Conservation (phyloP, 805 yeast species). For the Starmerella tilneyi region DNA sequence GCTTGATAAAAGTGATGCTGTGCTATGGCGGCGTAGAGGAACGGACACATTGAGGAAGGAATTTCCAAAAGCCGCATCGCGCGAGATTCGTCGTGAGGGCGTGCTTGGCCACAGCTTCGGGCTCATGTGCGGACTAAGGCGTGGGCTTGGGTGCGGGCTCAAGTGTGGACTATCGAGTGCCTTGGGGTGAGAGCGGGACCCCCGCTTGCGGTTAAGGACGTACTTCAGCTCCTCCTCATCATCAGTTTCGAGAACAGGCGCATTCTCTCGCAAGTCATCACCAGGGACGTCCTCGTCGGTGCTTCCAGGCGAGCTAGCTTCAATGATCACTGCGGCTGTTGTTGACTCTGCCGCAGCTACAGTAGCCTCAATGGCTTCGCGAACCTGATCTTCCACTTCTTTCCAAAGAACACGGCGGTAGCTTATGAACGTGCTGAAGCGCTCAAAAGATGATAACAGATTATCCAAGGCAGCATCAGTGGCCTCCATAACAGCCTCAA, state of each 20-base stretch:
- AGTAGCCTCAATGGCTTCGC: conserved; percentile 21
- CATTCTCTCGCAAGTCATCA: background rate
- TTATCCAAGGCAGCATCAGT: conserved; percentile 7
- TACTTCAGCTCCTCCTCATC: conserved; percentile 16
- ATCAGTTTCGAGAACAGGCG: conserved; percentile 10
- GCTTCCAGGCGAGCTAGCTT: conserved; percentile 3
- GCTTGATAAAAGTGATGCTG: conserved; percentile 12
- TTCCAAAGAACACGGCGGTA: conserved; percentile 20
- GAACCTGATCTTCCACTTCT: conserved; percentile 23
- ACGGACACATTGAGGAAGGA: background rate
- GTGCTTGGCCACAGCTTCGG: conserved; percentile 18
- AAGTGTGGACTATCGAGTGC: conserved; percentile 10
- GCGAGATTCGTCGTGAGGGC: conserved; percentile 15
- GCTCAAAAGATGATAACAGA: conserved; percentile 15
- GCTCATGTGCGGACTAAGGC: conserved; percentile 18
- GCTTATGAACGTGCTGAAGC: conserved; percentile 15
- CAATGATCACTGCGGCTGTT: conserved; percentile 17
- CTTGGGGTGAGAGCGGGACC: conserved; percentile 13
- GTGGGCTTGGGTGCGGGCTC: conserved; percentile 19
- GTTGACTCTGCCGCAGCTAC: conserved; percentile 23
- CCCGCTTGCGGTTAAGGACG: conserved; percentile 14
- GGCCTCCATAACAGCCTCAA: conserved; percentile 2
- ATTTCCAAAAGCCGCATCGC: background rate
- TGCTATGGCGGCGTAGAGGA: conserved; percentile 8
- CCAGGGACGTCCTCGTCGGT: conserved; percentile 4